Base-by-base conservation (phyloP, 169 alveolate genomes). In the Nephromyces sp. region DNA sequence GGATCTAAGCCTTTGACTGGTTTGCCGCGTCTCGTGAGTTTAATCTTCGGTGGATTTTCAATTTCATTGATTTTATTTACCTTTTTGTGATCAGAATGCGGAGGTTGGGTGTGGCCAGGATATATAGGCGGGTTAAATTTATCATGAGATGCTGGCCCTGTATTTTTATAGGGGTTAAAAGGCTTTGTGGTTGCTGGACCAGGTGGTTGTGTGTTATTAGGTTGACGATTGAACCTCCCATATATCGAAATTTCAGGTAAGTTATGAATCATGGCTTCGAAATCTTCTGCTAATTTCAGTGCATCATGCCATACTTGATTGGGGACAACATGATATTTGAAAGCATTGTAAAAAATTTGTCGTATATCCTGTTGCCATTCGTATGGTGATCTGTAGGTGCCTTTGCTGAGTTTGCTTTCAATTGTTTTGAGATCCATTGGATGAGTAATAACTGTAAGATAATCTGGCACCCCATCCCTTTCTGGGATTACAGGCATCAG, bases 401-500 rank as follows among this genome's bases (percentile, higher is more conserved):
- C 77, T 70, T 75, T 77, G 65, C 78, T 53, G 72, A 87, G 72
- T 67, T 85, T 85, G 66, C 70, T 72, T 61, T 85, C 89, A 1
- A 87, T 82, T 1, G 89, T 85, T 64, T 85, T 84, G 57, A 87
- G 80, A 78, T 85, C 91, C 89, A 87, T 85, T 8, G 90, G 90
- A 61, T 81, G 80, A 51, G 74, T 75, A 24, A 84, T 74, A n/a
- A 82, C 64, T 43, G 72, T 75, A 53, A 83, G 83, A 79, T 92
- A 92, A 68, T 87, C 90, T 5, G 92, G 93, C 28, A 87, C 87
- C 72, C 91, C 93, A 75, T 89, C 95, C 67, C 87, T 75, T 32
- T 89, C 93, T 21, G 95, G 93, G 73, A 93, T 95, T 24, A 93
- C 92, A 6, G 96, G 96, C 27, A 89, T 87, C 75, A 89, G 84